Base-by-base conservation (phyloP, 169 alveolate species). In the Fabrea salina region DNA sequence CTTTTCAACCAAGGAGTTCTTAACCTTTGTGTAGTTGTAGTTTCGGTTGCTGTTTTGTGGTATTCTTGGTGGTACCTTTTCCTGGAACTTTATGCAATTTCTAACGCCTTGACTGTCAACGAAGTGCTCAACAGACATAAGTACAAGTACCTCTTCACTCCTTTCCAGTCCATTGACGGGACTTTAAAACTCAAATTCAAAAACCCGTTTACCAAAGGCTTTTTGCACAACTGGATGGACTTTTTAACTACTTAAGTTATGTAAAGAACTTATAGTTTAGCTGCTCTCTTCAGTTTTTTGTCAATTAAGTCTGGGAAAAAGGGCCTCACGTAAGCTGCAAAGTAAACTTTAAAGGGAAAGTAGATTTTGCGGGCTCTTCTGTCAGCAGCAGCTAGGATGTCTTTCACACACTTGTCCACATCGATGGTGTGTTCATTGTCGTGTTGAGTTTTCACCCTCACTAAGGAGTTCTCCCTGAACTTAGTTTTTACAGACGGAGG, bases 281-380 rank as follows among this genome's bases (percentile, higher is more conserved):
- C 91, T 41, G 77, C 74, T 50, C 35, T 51, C 47, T 70, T 78
- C 7, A 88, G 27, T 76, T 79, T 78, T 40, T 56, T 84, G 70
- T 84, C 91, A 2, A 88, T 72, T 40, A 72, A 61, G 54, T 88
- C 91, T 2, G 93, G 91, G 54, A 88, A 82, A 22, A 88, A 56
- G n/a, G 91, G 91, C 61, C 91, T 82, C 1, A 80, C n/a, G 71
- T 82, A 82, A 8, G 76, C 88, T 7, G 88, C 82, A 30, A 82
- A 43, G 74, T 85, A 88, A 27, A 89, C 93, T 49, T 88, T 82
- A 19, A 82, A 39, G 1, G 93, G 93, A 50, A 54, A 75, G 49
- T 27, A 79, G 59, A 88, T 77, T 66, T 85, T 88, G 40, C 89
- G 57, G 1, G 88, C 86, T 57, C 86, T 88, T 44, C 79, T 79